Evolutionary conservation across 1,284 basidiomycete species (phyloP).

Genomic region (Cutaneotrichosporon cutaneum): DNA sequence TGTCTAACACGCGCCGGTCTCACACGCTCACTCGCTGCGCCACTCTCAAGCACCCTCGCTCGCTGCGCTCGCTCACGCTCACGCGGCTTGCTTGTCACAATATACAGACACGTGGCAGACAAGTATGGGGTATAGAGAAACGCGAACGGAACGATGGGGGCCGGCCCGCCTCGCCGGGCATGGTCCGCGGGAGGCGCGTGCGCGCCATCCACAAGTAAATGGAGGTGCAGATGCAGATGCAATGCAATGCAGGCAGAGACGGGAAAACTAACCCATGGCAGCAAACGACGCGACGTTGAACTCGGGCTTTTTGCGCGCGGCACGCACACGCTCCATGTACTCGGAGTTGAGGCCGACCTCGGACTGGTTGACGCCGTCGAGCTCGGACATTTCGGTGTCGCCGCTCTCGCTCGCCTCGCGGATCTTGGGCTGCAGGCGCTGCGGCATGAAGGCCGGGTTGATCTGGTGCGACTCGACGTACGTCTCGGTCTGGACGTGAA

Average conservation of each 20-base stretch:
- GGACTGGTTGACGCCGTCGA: conserved; percentile 18
- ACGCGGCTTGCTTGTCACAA: background rate
- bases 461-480: conserved; percentile 31
- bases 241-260: background rate
- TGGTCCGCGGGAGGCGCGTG: too few relatives aligned
- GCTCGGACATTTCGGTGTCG: conserved; percentile 16
- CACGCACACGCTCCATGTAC: conserved; percentile 19
- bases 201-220: background rate
- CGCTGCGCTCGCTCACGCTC: background rate
- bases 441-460: conserved; percentile 19
- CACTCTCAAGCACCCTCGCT: too few relatives aligned
- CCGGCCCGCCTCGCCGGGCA: too few relatives aligned
- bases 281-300: conserved; percentile 16
- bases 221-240: background rate
- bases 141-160: background rate
- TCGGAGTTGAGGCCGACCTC: conserved; percentile 22
- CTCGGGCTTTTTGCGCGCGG: conserved; percentile 11
- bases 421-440: conserved; percentile 25
- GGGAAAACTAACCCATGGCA: conserved; percentile 13
- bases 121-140: background rate
- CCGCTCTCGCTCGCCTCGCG: conserved; percentile 22
- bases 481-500: conserved; percentile 37
- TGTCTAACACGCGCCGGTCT: too few relatives aligned
- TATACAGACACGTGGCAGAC: conserved; percentile 8
- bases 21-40: too few relatives aligned